phyloP scores from a whole-genome alignment of 2,329 filamentous ascomycete genomes.

The Dryadomyces quercivorus region DNA sequence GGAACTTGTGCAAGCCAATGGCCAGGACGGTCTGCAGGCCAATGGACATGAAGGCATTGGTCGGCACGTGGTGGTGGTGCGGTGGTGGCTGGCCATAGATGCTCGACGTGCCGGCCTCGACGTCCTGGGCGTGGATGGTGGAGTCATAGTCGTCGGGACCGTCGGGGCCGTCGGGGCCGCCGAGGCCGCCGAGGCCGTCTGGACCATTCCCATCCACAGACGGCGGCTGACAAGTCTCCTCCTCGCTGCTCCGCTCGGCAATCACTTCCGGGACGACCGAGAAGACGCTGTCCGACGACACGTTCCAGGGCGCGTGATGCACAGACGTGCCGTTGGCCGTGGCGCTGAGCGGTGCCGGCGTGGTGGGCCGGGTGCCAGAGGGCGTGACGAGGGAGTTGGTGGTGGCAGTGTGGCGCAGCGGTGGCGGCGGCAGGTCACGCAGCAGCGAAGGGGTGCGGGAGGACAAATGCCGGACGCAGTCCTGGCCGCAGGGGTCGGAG shows the following conservation, averaged over 20 bases:
- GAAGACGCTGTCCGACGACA: not conserved
- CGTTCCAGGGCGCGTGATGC: not conserved
- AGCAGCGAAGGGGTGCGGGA: slow-evolving; percentile 22
- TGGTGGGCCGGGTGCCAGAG: not conserved
- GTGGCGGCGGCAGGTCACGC: slow-evolving; percentile 3
- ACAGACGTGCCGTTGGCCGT: not conserved
- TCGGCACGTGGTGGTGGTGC: slow-evolving; percentile 90
- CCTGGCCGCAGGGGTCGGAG: slow-evolving; percentile 52
- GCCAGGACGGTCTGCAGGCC: slow-evolving; percentile 93
- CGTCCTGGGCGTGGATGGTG: slow-evolving; percentile 4
- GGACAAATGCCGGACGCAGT: slow-evolving; percentile 48
- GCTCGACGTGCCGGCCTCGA: slow-evolving; percentile 6
- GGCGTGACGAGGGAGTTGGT: not conserved
- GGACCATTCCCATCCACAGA: too few species aligned
- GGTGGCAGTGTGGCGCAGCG: not conserved
- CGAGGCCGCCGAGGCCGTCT: too few species aligned
- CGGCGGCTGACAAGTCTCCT: too few species aligned
- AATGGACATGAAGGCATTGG: slow-evolving; percentile 86
- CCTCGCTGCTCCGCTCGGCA: not conserved
- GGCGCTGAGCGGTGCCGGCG: too few species aligned
- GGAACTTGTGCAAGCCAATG: slow-evolving; percentile 92
- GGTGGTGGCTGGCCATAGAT: slow-evolving; percentile 18
- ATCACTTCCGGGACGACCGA: not conserved
- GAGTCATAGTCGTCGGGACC: not conserved
- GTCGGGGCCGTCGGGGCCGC: not conserved